Conservation (phyloP, 2,329 filamentous ascomycete genomes). For the Emmonsiellopsis sp. region DNA sequence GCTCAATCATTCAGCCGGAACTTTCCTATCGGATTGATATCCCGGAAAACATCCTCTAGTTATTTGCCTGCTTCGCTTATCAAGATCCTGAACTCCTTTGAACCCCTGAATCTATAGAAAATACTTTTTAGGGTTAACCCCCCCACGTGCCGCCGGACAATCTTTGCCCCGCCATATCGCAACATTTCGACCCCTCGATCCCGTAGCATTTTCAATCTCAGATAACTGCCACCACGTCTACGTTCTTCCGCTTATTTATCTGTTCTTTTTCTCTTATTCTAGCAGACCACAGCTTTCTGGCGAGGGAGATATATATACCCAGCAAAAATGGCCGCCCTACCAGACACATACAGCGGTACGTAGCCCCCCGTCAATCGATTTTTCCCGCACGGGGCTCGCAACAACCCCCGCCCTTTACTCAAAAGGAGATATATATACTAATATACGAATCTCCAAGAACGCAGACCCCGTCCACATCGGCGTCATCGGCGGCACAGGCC, state of each 20-base stretch:
- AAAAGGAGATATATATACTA: neutral
- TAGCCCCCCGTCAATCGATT: neutral
- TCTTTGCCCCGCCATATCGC: neutral
- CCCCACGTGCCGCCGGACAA: neutral
- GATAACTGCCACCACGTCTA: neutral
- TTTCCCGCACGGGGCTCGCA: neutral
- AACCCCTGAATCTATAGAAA: too few species aligned
- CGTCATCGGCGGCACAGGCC: constrained; percentile 87
- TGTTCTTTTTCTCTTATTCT: too few species aligned
- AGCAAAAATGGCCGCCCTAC: constrained; percentile 8
- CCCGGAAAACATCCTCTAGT: too few species aligned
- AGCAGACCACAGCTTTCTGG: neutral
- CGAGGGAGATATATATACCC: neutral
- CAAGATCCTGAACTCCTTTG: too few species aligned
- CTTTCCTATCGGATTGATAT: too few species aligned
- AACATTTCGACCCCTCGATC: neutral
- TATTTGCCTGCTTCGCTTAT: too few species aligned
- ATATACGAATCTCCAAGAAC: neutral
- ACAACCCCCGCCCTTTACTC: neutral
- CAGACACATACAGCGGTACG: constrained; percentile 10
- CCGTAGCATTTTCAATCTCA: neutral
- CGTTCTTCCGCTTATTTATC: neutral
- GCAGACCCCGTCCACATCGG: constrained; percentile 63
- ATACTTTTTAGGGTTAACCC: neutral
- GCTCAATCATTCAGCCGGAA: too few species aligned